Percentiles rank a stretch among this genome's conserved stretches.
Conservation (phyloP, 805 yeast species). For the Jamesozyma spencerorum region DNA sequence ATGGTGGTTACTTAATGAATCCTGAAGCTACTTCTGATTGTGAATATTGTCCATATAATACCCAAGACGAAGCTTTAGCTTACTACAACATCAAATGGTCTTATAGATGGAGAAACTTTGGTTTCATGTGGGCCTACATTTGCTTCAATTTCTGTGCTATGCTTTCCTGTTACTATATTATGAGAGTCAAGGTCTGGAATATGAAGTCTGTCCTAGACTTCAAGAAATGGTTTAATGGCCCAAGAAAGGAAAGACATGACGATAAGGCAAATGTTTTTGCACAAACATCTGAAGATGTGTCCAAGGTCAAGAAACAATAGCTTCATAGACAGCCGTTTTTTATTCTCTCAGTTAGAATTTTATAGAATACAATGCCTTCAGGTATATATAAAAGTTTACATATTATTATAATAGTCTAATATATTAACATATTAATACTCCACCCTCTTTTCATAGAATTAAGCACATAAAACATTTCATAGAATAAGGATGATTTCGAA, state of each 20-base stretch:
- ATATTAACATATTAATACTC: too few species aligned
- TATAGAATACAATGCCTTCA: too few species aligned
- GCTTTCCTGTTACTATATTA: slow-evolving; percentile 30
- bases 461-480: too few species aligned
- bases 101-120: slow-evolving; percentile 62
- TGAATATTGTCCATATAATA: slow-evolving; percentile 46
- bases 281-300: slow-evolving; percentile 33
- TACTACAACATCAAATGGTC: slow-evolving; percentile 32
- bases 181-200: slow-evolving; percentile 34
- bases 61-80: slow-evolving; percentile 52
- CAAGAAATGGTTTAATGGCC: slow-evolving; percentile 35
- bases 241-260: slow-evolving; percentile 40
- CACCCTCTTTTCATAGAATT: too few species aligned
- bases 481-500: too few species aligned
- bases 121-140: slow-evolving; percentile 42
- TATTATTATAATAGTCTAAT: too few species aligned
- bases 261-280: slow-evolving; percentile 37
- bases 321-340: neutral
- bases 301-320: slow-evolving; percentile 20
- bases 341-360: too few species aligned
- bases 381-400: too few species aligned
- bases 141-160: slow-evolving; percentile 34
- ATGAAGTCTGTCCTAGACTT: slow-evolving; percentile 28
- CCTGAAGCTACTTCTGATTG: slow-evolving; percentile 44
- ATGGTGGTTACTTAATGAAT: slow-evolving; percentile 39